Conservation (phyloP, 352 stramenopile species). For the Phytopythium boreale region DNA sequence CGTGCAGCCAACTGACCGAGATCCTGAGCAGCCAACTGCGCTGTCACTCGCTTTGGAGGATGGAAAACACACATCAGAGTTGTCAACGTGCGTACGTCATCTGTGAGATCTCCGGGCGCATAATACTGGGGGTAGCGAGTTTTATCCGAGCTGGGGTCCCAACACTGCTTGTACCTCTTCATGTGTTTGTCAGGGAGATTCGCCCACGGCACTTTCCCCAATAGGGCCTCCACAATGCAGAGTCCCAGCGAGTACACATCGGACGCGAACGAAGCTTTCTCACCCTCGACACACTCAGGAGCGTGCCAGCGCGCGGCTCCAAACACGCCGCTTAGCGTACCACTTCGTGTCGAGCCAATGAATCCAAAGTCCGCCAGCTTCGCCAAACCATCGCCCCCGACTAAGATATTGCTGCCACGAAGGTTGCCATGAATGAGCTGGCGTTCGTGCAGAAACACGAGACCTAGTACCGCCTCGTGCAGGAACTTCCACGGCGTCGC, state of each 20-base stretch:
- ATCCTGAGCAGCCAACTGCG: too few species aligned
- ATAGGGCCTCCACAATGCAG: background rate
- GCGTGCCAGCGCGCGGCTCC: background rate
- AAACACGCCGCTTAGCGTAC: too few species aligned
- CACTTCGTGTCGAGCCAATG: too few species aligned
- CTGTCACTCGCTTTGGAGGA: too few species aligned
- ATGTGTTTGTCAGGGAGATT: background rate
- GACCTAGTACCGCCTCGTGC: slow-evolving; percentile 18
- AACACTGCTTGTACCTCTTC: too few species aligned
- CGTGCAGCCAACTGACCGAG: too few species aligned
- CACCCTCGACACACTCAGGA: background rate
- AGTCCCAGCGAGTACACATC: slow-evolving; percentile 3
- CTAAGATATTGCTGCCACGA: slow-evolving; percentile 24
- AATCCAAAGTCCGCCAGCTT: slow-evolving; percentile 22
- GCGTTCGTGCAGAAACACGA: slow-evolving; percentile 28
- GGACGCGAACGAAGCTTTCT: background rate
- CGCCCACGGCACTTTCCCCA: background rate
- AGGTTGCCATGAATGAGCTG: slow-evolving; percentile 30
- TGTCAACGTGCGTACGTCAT: too few species aligned
- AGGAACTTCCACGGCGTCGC: slow-evolving; percentile 5
- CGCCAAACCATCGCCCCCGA: slow-evolving; percentile 3
- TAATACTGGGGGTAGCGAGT: too few species aligned
- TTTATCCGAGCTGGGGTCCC: too few species aligned
- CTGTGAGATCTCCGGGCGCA: too few species aligned
- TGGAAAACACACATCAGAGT: too few species aligned